These are phyloP conservation scores for Neurospora hispaniola DNA, from an alignment of 495 filamentous ascomycete genomes.

Conservation along the genomic window DNA sequence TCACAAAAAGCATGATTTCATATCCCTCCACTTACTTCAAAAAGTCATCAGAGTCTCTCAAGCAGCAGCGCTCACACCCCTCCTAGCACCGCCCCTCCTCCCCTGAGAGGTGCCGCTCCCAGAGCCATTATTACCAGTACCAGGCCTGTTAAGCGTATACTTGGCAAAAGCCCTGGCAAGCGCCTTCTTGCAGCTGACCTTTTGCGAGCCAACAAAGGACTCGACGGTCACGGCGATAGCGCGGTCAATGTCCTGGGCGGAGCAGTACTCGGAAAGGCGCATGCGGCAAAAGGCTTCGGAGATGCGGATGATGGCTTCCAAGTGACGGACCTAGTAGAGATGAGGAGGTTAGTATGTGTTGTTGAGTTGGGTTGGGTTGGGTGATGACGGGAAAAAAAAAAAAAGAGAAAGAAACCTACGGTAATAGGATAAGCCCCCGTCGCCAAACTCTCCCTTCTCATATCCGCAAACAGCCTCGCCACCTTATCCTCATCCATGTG, in stretches of 20 bases:
- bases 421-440: constrained; percentile 98
- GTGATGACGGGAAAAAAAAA: too few relatives aligned
- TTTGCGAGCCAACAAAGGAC: constrained; percentile 91
- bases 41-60: not conserved
- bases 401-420: constrained; percentile 41
- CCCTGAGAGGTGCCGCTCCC: not conserved
- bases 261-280: constrained; percentile 89
- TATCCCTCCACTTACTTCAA: not conserved
- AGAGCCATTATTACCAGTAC: constrained; percentile 1
- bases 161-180: constrained; percentile 95
- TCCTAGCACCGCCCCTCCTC: not conserved
- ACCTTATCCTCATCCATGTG: constrained; percentile 99
- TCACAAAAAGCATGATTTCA: not conserved
- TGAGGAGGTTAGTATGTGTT: constrained; percentile 9
- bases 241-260: constrained; percentile 81
- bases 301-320: constrained; percentile 96
- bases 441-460: constrained; percentile 82
- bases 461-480: constrained; percentile 87
- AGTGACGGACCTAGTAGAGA: constrained; percentile 71
- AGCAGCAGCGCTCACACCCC: not conserved
- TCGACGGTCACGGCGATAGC: constrained; percentile 97
- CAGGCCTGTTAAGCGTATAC: constrained; percentile 53
- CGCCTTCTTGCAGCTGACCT: constrained; percentile 96
- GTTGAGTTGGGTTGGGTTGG: too few relatives aligned
- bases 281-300: constrained; percentile 88